Evolutionary conservation across 176 grass and related monocot genomes (phyloP), one percentile per base, ranked within the genome.

Genomic region (Guadua angustifolia): DNA sequence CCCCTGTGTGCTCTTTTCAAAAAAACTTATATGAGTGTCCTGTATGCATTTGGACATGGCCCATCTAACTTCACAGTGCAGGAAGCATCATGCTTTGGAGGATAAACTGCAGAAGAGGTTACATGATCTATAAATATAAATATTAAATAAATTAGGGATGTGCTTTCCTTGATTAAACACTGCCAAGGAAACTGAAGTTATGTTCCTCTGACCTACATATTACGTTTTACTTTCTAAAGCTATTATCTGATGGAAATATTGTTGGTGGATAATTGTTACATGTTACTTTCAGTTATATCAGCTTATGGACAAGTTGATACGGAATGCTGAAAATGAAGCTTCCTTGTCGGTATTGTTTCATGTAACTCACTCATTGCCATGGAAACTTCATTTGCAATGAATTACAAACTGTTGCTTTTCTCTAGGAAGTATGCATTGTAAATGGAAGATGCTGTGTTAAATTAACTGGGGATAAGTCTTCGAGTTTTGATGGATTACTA

Each of bases 391-490:
- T 66, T 53, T 67, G 18, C 66, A 73, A 39, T 73, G 39, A 72
- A 49, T 10, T 69, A 69, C 43, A 86, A 77, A 77, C 18, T 85
- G 47, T 67, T 57, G 18, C 43, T 89, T 91, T 80, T 75, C 38
- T 88, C 18, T 71, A 94, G 92, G 89, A 94, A 89, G 78, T 92
- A 81, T 92, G 87, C 85, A 87, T 69, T 77, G 85, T 89, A 88
- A 94, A 92, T 88, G 92, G 89, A 63, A 85, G 92, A 80, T 92
- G 89, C 82, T 94, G 92, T 64, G 79, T 94, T 39, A 89, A 86
- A 80, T 71, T 84, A 69, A 77, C 83, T 16, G 63, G 69, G 43
- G 70, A 83, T 73, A 78, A 85, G 15, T 87, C 79, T 44, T 74
- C 56, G 9, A 55, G 5, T 66, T 89, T 94, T 62, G 74, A 89